These are phyloP conservation scores for Moniliella sp. DNA, from an alignment of 1,284 basidiomycete genomes.

Conservation along the genomic window DNA sequence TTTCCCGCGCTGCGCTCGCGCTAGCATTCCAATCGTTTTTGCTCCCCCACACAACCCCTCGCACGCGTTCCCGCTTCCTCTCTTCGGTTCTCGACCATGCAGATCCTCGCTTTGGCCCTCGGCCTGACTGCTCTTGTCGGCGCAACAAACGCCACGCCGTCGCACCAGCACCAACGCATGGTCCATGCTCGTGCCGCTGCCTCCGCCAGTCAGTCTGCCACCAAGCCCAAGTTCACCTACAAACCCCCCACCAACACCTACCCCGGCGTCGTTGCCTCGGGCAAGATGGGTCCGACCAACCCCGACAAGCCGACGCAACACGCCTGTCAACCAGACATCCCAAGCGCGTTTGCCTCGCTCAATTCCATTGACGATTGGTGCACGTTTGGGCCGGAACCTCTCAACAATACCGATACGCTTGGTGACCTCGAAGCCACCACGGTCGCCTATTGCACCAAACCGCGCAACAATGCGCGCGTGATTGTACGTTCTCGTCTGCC, in stretches of 20 bases:
- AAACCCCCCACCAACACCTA: slow-evolving; percentile 15
- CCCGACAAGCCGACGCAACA: slow-evolving; percentile 14
- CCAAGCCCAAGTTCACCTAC: slow-evolving; percentile 40
- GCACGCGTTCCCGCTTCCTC: too few relatives aligned
- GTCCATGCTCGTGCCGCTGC: too few relatives aligned
- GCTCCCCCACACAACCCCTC: too few relatives aligned
- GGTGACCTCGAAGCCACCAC: slow-evolving; percentile 48
- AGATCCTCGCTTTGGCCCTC: too few relatives aligned
- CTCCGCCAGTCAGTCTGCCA: slow-evolving; percentile 20
- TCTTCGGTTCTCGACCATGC: too few relatives aligned
- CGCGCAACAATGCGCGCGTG: slow-evolving; percentile 31
- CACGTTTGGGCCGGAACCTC: slow-evolving; percentile 33
- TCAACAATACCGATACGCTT: slow-evolving; percentile 37
- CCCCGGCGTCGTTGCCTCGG: slow-evolving; percentile 14
- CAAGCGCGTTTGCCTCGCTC: slow-evolving; percentile 24
- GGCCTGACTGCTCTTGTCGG: too few relatives aligned
- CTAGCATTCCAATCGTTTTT: too few relatives aligned
- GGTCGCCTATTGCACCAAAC: slow-evolving; percentile 51
- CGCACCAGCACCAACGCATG: too few relatives aligned
- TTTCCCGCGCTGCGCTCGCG: slow-evolving; percentile 3
- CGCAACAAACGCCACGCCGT: too few relatives aligned
- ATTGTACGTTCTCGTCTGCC: slow-evolving; percentile 31
- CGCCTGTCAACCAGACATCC: slow-evolving; percentile 28
- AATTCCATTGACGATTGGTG: slow-evolving; percentile 32
- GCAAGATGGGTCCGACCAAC: slow-evolving; percentile 22